Evolutionary conservation across 495 filamentous ascomycete genomes (phyloP).

Genomic region (Penicillium malachiteum): DNA sequence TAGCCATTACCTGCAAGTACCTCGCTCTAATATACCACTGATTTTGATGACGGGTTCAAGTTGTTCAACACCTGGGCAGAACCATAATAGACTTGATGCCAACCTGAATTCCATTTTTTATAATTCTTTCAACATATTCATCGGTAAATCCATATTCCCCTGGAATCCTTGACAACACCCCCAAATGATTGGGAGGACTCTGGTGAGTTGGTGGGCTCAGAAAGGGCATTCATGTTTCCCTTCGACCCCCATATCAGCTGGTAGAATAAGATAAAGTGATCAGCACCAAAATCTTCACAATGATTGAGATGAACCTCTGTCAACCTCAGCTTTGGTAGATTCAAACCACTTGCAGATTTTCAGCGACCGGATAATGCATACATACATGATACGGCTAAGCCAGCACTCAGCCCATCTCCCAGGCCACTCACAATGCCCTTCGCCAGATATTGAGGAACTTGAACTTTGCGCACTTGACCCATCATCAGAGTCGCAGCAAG

Average conservation of each 20-base stretch:
- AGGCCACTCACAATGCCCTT: conserved; percentile 3
- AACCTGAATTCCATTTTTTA: background rate
- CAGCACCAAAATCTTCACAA: too few relatives aligned
- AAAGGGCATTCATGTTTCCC: conserved; percentile 10
- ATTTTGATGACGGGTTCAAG: too few relatives aligned
- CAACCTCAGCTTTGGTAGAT: too few relatives aligned
- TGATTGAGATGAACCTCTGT: too few relatives aligned
- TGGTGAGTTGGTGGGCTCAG: background rate
- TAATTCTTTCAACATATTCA: too few relatives aligned
- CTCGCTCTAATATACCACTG: too few relatives aligned
- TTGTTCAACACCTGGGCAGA: background rate
- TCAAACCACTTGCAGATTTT: too few relatives aligned
- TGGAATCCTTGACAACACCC: background rate
- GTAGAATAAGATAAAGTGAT: conserved; percentile 51
- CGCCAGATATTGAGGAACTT: conserved; percentile 15
- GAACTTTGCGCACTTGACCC: background rate
- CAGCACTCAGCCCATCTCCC: conserved; percentile 1
- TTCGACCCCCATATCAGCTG: conserved; percentile 30
- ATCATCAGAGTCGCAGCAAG: background rate
- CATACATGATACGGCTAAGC: background rate
- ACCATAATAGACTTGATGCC: background rate
- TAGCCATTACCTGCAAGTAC: background rate
- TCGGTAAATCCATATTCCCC: too few relatives aligned
- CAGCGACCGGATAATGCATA: too few relatives aligned
- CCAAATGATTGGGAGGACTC: background rate